Base-by-base conservation (phyloP, 1,284 basidiomycete genomes). In the Hortiboletus rubellus region DNA sequence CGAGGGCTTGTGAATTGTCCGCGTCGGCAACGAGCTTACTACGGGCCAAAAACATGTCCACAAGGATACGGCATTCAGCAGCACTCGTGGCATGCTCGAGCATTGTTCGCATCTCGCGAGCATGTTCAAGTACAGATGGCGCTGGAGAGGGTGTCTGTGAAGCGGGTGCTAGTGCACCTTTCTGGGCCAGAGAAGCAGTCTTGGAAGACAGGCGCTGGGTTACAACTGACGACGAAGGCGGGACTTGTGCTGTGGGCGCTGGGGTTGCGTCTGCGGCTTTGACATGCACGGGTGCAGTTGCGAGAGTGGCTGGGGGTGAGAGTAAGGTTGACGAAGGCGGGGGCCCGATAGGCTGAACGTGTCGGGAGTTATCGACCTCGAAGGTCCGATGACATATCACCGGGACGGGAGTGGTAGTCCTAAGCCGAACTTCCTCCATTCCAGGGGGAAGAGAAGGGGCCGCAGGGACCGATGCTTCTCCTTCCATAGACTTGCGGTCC, bases 31-130 rank as follows among this genome's bases (percentile, higher is more conserved):
- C 34, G 27, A 75, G 63, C 46, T 81, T 74, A 27, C 87, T 82
- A 65, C 84, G 83, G 24, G 83, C 79, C 52, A 95, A 77, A 72
- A 91, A 89, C 76, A 92, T 89, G 63, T 92, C 87, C 42, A 93
- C 79, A 42, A 95, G 83, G 36, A 94, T 77, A 49, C 91, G 87
- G 68, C 92, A 94, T 76, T 96, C 93, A 59, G 89, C 86, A 41
- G 83, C 88, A 34, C 80, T 85, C 1, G 87, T 88, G 17, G 93
- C 92, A 52, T 77, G 80, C 27, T 82, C 75, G n/a, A 95, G 75
- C 54, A 91, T 76, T 27, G 79, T 77, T 30, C 88, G 85, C 70
- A 96, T 80, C 49, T 91, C 87, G 14, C 78, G 75, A 36, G 86
- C 80, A 57, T 86, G 74, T 44, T 77, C 71, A 14, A 75, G 49